Evolutionary conservation across 2,329 filamentous ascomycete species (phyloP).

Genomic region (Verticillium klebahnii): DNA sequence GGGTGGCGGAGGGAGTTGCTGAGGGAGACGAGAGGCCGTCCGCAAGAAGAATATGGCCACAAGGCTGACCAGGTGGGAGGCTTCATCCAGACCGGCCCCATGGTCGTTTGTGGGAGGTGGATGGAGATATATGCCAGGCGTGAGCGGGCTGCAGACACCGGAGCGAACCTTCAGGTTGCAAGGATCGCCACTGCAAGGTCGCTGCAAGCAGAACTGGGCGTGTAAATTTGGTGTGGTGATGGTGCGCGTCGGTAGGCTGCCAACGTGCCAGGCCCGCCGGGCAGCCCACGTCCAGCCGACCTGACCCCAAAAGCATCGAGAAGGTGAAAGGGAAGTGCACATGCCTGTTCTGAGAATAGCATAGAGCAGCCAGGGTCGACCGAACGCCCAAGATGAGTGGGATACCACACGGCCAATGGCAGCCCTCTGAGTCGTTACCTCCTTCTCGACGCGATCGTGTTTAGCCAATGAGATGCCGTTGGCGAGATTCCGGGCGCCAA

Average conservation of each 20-base stretch:
- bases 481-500: constrained; percentile 7
- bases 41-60: background rate
- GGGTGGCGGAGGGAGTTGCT: background rate
- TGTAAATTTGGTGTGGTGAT: background rate
- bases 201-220: too few species aligned
- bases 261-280: too few species aligned
- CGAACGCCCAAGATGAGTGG: constrained; percentile 2
- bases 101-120: background rate
- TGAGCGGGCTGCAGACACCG: background rate
- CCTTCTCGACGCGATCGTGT: background rate
- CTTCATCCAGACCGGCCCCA: background rate
- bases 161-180: background rate
- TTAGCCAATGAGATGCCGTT: background rate
- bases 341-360: constrained; percentile 1
- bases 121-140: background rate
- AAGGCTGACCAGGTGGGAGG: background rate
- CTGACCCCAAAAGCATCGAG: too few species aligned
- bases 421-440: too few species aligned
- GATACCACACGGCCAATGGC: too few species aligned
- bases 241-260: too few species aligned
- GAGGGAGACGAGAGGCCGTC: background rate
- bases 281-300: too few species aligned
- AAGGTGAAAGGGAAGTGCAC: too few species aligned
- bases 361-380: background rate
- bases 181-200: background rate